phyloP scores from a whole-genome alignment of 2,329 filamentous ascomycete genomes.

The Alternaria arborescens region DNA sequence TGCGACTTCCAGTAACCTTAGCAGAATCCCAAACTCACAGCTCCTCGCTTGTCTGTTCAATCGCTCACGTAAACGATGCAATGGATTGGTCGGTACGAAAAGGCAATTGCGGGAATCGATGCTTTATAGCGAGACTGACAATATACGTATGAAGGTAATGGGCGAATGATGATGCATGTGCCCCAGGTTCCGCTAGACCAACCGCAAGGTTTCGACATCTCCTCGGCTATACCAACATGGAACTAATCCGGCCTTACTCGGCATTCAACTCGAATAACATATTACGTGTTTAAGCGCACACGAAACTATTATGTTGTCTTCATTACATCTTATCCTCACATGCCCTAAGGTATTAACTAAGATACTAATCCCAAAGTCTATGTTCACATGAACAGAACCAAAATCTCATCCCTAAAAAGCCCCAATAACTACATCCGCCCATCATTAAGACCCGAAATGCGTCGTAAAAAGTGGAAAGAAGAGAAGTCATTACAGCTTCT shows the following conservation, averaged over 20 bases:
- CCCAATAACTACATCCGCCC: conserved; percentile 18
- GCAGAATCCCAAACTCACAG: neutral
- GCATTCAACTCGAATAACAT: neutral
- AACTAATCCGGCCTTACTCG: neutral
- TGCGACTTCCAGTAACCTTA: neutral
- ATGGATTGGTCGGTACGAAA: neutral
- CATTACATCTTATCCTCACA: neutral
- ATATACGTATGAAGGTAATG: neutral
- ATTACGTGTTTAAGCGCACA: neutral
- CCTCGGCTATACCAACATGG: conserved; percentile 1
- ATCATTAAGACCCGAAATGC: conserved; percentile 16
- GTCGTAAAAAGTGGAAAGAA: neutral
- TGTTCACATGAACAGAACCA: conserved; percentile 2
- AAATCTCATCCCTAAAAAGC: neutral
- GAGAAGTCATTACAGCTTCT: conserved; percentile 28
- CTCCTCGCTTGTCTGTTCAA: neutral
- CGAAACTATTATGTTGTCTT: neutral
- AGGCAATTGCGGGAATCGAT: neutral
- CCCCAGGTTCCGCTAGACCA: neutral
- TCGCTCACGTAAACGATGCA: neutral
- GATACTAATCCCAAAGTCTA: conserved; percentile 5
- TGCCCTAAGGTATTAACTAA: conserved; percentile 1
- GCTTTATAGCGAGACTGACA: neutral
- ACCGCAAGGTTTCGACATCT: neutral
- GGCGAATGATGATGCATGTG: neutral